phyloP scores from a whole-genome alignment of 2,329 filamentous ascomycete species.

The Hypoxylon sp. region DNA sequence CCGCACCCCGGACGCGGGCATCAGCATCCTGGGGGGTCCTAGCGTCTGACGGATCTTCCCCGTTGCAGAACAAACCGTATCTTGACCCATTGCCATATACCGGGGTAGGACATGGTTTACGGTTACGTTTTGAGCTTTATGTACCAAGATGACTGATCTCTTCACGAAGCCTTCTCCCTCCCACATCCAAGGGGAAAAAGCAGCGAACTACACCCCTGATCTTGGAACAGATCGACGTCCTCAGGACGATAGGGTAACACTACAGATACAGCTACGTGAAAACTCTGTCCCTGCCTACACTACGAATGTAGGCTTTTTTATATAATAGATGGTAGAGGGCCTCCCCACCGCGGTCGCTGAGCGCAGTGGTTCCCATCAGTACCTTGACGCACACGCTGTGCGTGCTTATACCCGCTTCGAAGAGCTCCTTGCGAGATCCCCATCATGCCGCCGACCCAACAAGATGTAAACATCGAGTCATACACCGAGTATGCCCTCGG shows the following conservation, averaged over 20 bases:
- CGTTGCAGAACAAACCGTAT: slow-evolving; percentile 12
- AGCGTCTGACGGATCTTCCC: slow-evolving; percentile 14
- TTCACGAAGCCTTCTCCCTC: slow-evolving; percentile 20
- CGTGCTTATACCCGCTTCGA: slow-evolving; percentile 2
- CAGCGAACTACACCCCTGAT: slow-evolving; percentile 13
- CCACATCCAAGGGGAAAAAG: slow-evolving; percentile 3
- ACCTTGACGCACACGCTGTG: slow-evolving; percentile 7
- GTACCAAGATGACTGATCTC: background rate
- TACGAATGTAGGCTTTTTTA: slow-evolving; percentile 10
- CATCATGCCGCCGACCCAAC: slow-evolving; percentile 27
- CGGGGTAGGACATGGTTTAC: slow-evolving; percentile 8
- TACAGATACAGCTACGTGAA: slow-evolving; percentile 5
- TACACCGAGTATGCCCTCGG: slow-evolving; percentile 31
- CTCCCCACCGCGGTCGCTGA: slow-evolving; percentile 1
- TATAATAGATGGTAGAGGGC: slow-evolving; percentile 12
- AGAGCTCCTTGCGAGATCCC: slow-evolving; percentile 7
- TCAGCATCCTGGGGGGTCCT: slow-evolving; percentile 12
- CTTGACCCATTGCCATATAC: slow-evolving; percentile 7
- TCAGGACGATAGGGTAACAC: slow-evolving; percentile 10
- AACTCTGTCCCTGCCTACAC: slow-evolving; percentile 7
- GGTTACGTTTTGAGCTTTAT: slow-evolving; percentile 4
- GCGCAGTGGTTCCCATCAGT: slow-evolving; percentile 2
- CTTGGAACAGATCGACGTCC: slow-evolving; percentile 13
- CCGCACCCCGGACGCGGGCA: slow-evolving; percentile 8
- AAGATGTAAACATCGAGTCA: slow-evolving; percentile 29